These are phyloP conservation scores for Aspergillus sparsus DNA, from an alignment of 495 filamentous ascomycete genomes.

Conservation along the genomic window DNA sequence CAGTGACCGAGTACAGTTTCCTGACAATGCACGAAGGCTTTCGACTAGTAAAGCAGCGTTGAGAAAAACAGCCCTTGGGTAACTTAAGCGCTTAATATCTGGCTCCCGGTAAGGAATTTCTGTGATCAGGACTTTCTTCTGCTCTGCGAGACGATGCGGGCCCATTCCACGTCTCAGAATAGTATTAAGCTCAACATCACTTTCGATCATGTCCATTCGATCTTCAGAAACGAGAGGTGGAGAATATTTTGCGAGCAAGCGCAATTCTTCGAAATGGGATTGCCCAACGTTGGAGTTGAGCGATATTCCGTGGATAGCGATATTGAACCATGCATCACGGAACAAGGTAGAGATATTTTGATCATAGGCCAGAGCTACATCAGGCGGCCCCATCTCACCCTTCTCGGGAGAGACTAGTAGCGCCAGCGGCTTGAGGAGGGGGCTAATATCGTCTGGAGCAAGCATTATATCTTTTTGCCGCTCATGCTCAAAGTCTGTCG, in stretches of 20 bases:
- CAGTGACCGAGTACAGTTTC: constrained; percentile 83
- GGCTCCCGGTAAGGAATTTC: constrained; percentile 72
- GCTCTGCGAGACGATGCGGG: constrained; percentile 71
- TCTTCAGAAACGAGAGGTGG: constrained; percentile 81
- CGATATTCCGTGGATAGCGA: constrained; percentile 89
- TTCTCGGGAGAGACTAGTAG: constrained; percentile 63
- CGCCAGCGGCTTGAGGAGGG: constrained; percentile 80
- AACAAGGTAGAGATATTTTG: constrained; percentile 67
- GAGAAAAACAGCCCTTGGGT: constrained; percentile 87
- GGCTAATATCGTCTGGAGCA: constrained; percentile 78
- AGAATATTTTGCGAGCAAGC: constrained; percentile 79
- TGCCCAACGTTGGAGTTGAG: constrained; percentile 66
- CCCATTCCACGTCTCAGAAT: constrained; percentile 81
- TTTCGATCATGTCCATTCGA: constrained; percentile 83
- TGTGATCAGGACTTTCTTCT: constrained; percentile 72
- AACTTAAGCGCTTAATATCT: constrained; percentile 77
- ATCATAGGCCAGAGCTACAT: constrained; percentile 48
- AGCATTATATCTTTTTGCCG: constrained; percentile 73
- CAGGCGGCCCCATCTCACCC: constrained; percentile 34
- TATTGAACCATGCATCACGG: constrained; percentile 96
- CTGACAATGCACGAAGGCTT: constrained; percentile 74
- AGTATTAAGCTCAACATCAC: constrained; percentile 92
- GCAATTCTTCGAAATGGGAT: constrained; percentile 68
- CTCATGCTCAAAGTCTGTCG: constrained; percentile 55
- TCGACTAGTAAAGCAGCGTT: constrained; percentile 85